Conservation (phyloP, 129 eudicot genomes). For the Calendula officinalis region DNA sequence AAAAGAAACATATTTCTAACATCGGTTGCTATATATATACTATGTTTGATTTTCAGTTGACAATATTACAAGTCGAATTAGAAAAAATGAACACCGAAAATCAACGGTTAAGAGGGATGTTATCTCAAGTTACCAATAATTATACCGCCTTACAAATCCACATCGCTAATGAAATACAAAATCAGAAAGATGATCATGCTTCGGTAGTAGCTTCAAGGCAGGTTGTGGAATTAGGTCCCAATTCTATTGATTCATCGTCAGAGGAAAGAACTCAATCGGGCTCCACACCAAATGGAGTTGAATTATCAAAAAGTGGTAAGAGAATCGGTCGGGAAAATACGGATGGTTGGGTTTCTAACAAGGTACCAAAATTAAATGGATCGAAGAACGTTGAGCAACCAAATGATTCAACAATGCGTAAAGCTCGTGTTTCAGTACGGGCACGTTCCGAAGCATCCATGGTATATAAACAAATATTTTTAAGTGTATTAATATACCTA, state of each 20-base stretch:
- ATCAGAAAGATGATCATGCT: constrained; percentile 22
- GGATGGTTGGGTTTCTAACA: constrained; percentile 63
- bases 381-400: constrained; percentile 42
- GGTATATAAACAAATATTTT: constrained; percentile 44
- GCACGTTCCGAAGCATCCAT: constrained; percentile 93
- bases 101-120: constrained; percentile 66
- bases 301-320: constrained; percentile 38
- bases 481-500: too few relatives aligned
- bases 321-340: constrained; percentile 51
- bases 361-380: constrained; percentile 44
- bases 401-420: constrained; percentile 75
- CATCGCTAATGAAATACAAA: constrained; percentile 48
- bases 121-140: constrained; percentile 58
- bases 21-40: background rate
- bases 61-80: constrained; percentile 58
- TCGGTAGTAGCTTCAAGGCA: constrained; percentile 38
- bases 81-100: constrained; percentile 67
- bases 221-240: constrained; percentile 45
- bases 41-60: constrained; percentile 39
- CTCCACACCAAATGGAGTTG: constrained; percentile 28
- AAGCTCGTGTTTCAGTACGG: constrained; percentile 87
- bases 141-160: constrained; percentile 63
- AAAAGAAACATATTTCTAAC: background rate
- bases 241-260: constrained; percentile 43
- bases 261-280: constrained; percentile 65